These are phyloP conservation scores for Rhodotorula mucilaginosa DNA, from an alignment of 1,284 basidiomycete species.

Conservation along the genomic window DNA sequence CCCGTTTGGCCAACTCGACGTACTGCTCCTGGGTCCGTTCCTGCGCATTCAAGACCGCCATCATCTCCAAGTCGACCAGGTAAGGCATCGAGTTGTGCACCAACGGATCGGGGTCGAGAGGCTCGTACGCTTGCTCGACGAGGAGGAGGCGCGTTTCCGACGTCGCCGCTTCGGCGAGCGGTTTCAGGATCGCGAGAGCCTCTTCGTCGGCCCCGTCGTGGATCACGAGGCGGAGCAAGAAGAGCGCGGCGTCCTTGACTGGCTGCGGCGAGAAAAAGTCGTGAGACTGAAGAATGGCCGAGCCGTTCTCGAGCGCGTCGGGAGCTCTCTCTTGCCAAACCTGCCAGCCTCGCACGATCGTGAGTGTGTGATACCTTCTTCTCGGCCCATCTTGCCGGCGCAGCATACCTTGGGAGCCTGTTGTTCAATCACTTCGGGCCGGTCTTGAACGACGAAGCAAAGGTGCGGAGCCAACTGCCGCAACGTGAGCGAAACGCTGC, in stretches of 20 bases:
- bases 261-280: constrained; percentile 55
- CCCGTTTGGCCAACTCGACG: neutral
- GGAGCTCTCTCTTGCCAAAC: constrained; percentile 65
- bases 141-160: constrained; percentile 48
- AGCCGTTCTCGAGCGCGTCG: constrained; percentile 59
- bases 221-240: constrained; percentile 51
- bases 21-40: constrained; percentile 26
- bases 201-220: constrained; percentile 50
- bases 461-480: constrained; percentile 59
- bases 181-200: constrained; percentile 44
- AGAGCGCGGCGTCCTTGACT: constrained; percentile 52
- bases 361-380: too few species aligned
- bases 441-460: constrained; percentile 67
- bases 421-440: constrained; percentile 58
- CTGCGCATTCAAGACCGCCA: constrained; percentile 10
- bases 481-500: constrained; percentile 66
- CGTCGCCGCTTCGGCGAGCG: constrained; percentile 45
- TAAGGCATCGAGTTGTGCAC: constrained; percentile 11
- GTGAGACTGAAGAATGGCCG: constrained; percentile 60
- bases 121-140: constrained; percentile 47
- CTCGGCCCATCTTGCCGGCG: too few species aligned
- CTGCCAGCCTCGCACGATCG: constrained; percentile 23
- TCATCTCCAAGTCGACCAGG: constrained; percentile 24
- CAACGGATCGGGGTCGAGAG: constrained; percentile 8
- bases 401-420: constrained; percentile 49